phyloP scores from a whole-genome alignment of 169 alveolate genomes.

The Plasmodium cynomolgi region DNA sequence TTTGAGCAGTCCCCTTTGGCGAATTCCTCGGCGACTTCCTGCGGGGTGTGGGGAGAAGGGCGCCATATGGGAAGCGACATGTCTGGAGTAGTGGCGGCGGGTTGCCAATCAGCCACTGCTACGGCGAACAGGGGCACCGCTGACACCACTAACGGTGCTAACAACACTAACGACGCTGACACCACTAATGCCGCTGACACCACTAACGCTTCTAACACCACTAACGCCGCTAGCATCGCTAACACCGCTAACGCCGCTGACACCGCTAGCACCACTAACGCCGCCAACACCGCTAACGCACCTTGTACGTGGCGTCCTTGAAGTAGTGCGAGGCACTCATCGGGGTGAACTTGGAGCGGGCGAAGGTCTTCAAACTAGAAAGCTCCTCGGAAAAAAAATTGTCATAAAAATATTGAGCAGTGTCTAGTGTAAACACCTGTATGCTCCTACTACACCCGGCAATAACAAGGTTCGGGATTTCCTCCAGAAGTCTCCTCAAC shows the following conservation, averaged over 20 bases:
- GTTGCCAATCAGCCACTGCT: not conserved
- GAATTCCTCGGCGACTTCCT: not conserved
- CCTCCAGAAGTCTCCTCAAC: conserved; percentile 75
- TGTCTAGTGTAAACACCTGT: conserved; percentile 77
- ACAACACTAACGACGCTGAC: too few species aligned
- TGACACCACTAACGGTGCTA: not conserved
- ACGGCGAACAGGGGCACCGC: not conserved
- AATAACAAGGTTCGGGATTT: conserved; percentile 77
- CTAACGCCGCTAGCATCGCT: not conserved
- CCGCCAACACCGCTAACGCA: not conserved
- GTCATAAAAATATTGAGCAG: conserved; percentile 74
- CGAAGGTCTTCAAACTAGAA: conserved; percentile 19
- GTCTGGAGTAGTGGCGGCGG: not conserved
- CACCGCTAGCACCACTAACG: not conserved
- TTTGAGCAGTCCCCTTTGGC: not conserved
- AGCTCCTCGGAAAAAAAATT: conserved; percentile 51
- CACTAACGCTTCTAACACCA: too few species aligned
- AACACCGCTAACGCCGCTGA: too few species aligned
- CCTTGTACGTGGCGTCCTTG: conserved; percentile 61
- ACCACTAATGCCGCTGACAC: not conserved
- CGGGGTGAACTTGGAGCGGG: conserved; percentile 53
- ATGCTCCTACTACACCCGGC: conserved; percentile 79
- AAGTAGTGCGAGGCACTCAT: conserved; percentile 45
- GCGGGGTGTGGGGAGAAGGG: not conserved
- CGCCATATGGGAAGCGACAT: not conserved